phyloP scores from a whole-genome alignment of 2,329 filamentous ascomycete genomes.

The Trichothecium roseum region DNA sequence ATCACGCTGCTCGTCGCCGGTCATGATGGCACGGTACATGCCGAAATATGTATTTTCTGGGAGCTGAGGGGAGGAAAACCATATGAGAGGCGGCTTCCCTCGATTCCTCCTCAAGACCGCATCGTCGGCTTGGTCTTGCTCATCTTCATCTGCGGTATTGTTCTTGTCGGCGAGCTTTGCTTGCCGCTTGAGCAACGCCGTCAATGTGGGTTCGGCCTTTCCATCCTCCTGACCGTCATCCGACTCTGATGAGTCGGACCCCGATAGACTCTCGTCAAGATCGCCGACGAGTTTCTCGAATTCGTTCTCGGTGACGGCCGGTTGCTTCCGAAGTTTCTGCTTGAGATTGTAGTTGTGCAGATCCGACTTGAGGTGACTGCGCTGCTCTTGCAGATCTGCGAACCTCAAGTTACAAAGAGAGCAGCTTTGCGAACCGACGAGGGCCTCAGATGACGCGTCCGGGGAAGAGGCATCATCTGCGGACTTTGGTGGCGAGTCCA shows the following conservation, averaged over 20 bases:
- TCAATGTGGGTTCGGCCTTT: constrained; percentile 59
- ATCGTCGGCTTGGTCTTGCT: constrained; percentile 14
- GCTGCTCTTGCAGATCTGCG: constrained; percentile 65
- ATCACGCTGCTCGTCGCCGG: constrained; percentile 55
- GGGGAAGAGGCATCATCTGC: constrained; percentile 7
- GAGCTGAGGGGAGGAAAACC: constrained; percentile 70
- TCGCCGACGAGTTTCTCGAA: constrained; percentile 81
- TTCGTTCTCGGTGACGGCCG: constrained; percentile 64
- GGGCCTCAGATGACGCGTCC: constrained; percentile 22
- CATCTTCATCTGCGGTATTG: constrained; percentile 33
- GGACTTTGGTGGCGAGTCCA: constrained; percentile 12
- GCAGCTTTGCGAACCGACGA: constrained; percentile 63
- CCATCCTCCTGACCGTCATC: constrained; percentile 53
- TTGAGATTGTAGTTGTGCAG: constrained; percentile 92
- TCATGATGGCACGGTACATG: constrained; percentile 75
- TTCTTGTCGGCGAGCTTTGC: constrained; percentile 56
- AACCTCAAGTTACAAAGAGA: constrained; percentile 70
- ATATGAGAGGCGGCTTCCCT: constrained; percentile 68
- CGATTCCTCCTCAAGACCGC: constrained; percentile 36
- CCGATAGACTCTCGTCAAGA: constrained; percentile 85
- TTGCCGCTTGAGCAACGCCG: constrained; percentile 71
- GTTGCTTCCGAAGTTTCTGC: constrained; percentile 68
- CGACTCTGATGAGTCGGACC: constrained; percentile 64
- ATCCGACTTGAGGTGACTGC: constrained; percentile 79
- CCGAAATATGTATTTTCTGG: constrained; percentile 74